Evolutionary conservation across 768 basidiomycete species (phyloP), one percentile per base, ranked within the genome.

Genomic region (Rhizopogon rudus): DNA sequence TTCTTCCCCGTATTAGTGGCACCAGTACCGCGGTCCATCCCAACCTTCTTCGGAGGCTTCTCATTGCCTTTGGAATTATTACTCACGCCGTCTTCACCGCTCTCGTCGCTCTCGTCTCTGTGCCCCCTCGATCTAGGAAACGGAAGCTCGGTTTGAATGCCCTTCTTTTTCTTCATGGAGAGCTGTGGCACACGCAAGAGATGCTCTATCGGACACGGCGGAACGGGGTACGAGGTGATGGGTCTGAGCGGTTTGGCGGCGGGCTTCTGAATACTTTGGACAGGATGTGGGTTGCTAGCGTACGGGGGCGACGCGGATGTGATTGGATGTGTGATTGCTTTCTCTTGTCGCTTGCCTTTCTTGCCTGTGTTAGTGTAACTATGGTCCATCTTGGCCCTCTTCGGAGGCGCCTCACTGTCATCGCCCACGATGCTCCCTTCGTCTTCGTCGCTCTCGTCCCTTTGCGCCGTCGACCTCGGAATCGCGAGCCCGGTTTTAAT

Each of bases 141-240:
- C 16, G 57, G 25, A 40, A 71, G 31, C 37, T 57, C 61, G 6
- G 61, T 49, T 49, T 63, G 70, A 48, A 61, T 6, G 1, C 42
- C 53, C 16, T 9, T n/a, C 29, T 48, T 56, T 39, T 45, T 46
- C 55, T 54, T 60, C 49, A 49, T 29, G 6, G 53, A 12, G n/a
- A 14, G 54, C 7, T 29, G 59, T 14, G 57, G 28, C 5, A 40
- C 12, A 16, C 60, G 59, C 25, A 61, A 28, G n/a, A 61, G 39
- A 2, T 65, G 64, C 55, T 63, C 71, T 20, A 66, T 61, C 44
- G 68, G 68, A 48, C 46, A 48, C 29, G 61, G 54, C 5, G 68
- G 68, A 20, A 65, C 65, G 7, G 59, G 67, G 33, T 71, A 41
- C 6, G 60, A 51, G 8, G 68, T 71, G 50, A 70, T 70, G 14